Evolutionary conservation across 2,329 filamentous ascomycete species (phyloP).

Genomic region (Onygenales sp.): DNA sequence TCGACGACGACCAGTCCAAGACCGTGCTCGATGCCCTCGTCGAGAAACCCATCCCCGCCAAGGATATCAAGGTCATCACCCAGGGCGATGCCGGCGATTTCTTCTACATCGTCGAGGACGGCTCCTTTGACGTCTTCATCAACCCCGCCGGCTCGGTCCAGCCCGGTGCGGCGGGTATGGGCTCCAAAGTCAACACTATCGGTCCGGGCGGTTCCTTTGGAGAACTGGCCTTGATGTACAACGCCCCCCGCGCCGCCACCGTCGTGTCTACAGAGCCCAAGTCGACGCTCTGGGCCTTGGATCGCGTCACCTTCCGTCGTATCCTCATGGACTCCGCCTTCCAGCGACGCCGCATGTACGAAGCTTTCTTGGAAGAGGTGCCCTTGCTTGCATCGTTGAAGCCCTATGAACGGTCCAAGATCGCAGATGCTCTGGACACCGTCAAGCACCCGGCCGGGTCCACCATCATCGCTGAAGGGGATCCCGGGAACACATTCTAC

Average conservation of each 20-base stretch:
- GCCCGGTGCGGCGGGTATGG: conserved; percentile 68
- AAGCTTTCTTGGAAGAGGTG: conserved; percentile 91
- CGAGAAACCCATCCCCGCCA: conserved; percentile 90
- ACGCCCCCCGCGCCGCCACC: conserved; percentile 88
- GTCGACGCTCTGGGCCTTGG: conserved; percentile 85
- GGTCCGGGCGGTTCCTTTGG: conserved; percentile 89
- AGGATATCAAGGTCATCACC: conserved; percentile 81
- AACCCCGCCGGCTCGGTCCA: conserved; percentile 68
- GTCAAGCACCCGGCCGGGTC: conserved; percentile 71
- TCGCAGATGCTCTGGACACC: conserved; percentile 90
- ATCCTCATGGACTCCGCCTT: conserved; percentile 98
- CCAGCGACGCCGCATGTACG: conserved; percentile 91
- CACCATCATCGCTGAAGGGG: conserved; percentile 85
- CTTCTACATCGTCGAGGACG: conserved; percentile 94
- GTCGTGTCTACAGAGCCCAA: conserved; percentile 71
- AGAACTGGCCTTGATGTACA: conserved; percentile 97
- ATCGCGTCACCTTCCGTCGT: conserved; percentile 91
- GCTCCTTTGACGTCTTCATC: conserved; percentile 84
- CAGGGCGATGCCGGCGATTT: conserved; percentile 95
- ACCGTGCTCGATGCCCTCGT: conserved; percentile 85
- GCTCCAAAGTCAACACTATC: conserved; percentile 70
- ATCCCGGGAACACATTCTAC: conserved; percentile 85
- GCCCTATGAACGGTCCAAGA: conserved; percentile 90
- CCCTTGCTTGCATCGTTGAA: conserved; percentile 75
- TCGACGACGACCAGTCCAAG: conserved; percentile 84